Evolutionary conservation across 495 filamentous ascomycete species (phyloP).

Genomic region (Penicillium samsonianum): DNA sequence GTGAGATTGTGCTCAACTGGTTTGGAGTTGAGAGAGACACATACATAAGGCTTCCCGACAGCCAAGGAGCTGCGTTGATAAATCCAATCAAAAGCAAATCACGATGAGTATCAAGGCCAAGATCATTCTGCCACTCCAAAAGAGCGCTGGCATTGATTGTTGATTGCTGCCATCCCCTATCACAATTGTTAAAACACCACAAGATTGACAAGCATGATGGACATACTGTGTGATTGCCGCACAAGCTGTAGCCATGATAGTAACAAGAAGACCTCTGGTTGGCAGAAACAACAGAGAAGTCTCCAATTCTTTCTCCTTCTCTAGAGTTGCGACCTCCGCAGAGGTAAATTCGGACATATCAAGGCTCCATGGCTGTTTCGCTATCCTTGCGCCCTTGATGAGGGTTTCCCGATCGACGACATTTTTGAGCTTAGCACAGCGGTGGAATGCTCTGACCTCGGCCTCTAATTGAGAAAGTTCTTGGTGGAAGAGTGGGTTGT

Average conservation of each 20-base stretch:
- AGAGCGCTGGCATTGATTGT: constrained; percentile 66
- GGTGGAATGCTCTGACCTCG: constrained; percentile 17
- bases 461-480: neutral
- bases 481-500: constrained; percentile 1
- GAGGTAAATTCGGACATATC: constrained; percentile 3
- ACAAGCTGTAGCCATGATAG: constrained; percentile 29
- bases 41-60: constrained; percentile 38
- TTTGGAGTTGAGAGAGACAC: no score
- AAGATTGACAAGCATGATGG: neutral
- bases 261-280: constrained; percentile 27
- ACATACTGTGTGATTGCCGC: constrained; percentile 35
- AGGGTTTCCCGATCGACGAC: constrained; percentile 17
- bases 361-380: neutral
- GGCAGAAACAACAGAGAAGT: constrained; percentile 14
- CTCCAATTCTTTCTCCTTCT: constrained; percentile 1
- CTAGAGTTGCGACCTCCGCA: neutral
- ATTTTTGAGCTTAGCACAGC: neutral
- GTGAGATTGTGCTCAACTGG: no score
- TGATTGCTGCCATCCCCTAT: constrained; percentile 65
- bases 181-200: neutral
- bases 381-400: constrained; percentile 20
- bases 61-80: constrained; percentile 38
- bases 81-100: constrained; percentile 34
- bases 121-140: constrained; percentile 54
- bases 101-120: constrained; percentile 37